Conservation (phyloP, 495 filamentous ascomycete species). For the Aspergillus wentii region DNA sequence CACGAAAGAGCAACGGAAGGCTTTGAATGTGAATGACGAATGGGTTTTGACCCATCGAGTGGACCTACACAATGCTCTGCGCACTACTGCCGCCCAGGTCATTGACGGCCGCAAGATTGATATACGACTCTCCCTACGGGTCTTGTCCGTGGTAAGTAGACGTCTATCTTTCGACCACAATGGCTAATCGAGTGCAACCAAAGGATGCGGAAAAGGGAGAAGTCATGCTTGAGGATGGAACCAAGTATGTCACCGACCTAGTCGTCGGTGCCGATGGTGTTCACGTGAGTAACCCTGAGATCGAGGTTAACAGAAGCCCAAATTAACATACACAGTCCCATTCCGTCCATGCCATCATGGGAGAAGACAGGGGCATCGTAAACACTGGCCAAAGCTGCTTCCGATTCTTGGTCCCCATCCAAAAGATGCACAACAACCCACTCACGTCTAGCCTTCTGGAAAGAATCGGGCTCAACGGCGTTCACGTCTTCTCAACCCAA, state of each 20-base stretch:
- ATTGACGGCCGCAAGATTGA: slow-evolving; percentile 26
- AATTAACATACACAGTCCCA: slow-evolving; percentile 12
- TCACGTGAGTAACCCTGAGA: slow-evolving; percentile 20
- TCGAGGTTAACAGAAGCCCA: neutral
- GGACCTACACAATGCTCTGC: slow-evolving; percentile 44
- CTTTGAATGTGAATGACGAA: slow-evolving; percentile 17
- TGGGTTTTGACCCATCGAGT: slow-evolving; percentile 41
- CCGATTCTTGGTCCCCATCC: slow-evolving; percentile 40
- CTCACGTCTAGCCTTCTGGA: slow-evolving; percentile 20
- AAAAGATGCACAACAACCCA: slow-evolving; percentile 27
- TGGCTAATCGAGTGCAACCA: too few species aligned
- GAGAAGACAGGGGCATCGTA: slow-evolving; percentile 1
- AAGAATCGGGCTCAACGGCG: slow-evolving; percentile 20
- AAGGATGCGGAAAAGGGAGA: slow-evolving; percentile 34
- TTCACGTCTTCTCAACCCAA: slow-evolving; percentile 17
- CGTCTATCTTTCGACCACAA: neutral
- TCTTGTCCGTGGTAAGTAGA: slow-evolving; percentile 17
- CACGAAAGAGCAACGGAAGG: slow-evolving; percentile 12
- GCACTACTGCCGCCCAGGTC: slow-evolving; percentile 21
- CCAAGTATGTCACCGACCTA: slow-evolving; percentile 31
- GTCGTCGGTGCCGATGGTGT: slow-evolving; percentile 49
- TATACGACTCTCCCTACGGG: slow-evolving; percentile 24
- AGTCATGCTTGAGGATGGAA: slow-evolving; percentile 26
- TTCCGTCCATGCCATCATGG: slow-evolving; percentile 8
- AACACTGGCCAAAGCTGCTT: slow-evolving; percentile 35